phyloP scores from a whole-genome alignment of 331 rosid genomes.

The Quercus lobata region DNA sequence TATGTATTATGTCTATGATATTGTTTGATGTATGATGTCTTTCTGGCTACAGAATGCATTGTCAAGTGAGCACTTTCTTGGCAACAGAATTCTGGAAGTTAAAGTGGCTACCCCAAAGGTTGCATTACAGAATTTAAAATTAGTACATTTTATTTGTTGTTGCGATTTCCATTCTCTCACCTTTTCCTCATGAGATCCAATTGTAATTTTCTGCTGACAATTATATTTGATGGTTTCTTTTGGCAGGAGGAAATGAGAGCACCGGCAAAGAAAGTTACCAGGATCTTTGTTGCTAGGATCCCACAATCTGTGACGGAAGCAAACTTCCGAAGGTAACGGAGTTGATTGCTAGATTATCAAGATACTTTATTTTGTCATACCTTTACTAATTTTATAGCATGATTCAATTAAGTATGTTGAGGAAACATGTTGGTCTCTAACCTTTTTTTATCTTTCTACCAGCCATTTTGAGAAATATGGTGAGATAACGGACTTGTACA shows the following conservation, averaged over 20 bases:
- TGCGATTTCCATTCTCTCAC: not conserved
- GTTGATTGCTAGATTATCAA: constrained; percentile 15
- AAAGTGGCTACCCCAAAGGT: constrained; percentile 99
- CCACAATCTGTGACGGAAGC: constrained; percentile 85
- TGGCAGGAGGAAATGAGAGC: constrained; percentile 97
- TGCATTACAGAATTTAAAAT: not conserved
- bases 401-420: not conserved
- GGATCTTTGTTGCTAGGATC: constrained; percentile 94
- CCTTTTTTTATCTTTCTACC: constrained; percentile 20
- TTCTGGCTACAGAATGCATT: constrained; percentile 58
- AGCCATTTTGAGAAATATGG: constrained; percentile 98
- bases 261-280: constrained; percentile 76
- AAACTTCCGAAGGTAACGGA: constrained; percentile 70
- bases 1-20: not conserved
- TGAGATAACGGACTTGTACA: constrained; percentile 86
- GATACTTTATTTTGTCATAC: not conserved
- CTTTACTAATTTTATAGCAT: not conserved
- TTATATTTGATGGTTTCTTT: constrained; percentile 14
- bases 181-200: not conserved
- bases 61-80: constrained; percentile 82
- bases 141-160: not conserved
- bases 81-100: constrained; percentile 89
- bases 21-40: not conserved
- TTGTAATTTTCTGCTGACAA: constrained; percentile 8
- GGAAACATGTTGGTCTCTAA: constrained; percentile 3